phyloP scores from a whole-genome alignment of 2,329 filamentous ascomycete genomes.

The Colletotrichum karsti region DNA sequence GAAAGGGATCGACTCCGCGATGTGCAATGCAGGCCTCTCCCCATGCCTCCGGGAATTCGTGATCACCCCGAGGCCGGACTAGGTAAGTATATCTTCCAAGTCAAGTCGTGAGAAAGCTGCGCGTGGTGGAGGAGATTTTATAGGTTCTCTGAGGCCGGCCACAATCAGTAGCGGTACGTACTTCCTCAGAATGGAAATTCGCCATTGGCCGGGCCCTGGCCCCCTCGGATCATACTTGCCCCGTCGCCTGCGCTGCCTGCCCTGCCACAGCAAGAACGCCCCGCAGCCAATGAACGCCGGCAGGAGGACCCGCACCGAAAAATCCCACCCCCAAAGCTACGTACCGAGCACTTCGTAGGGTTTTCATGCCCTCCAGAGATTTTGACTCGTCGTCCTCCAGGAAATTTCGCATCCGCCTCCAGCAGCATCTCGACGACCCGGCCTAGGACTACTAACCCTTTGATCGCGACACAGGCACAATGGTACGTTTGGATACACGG shows the following conservation, averaged over 20 bases:
- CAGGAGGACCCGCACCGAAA: neutral
- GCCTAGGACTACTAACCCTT: constrained; percentile 38
- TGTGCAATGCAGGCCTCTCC: constrained; percentile 62
- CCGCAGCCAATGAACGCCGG: neutral
- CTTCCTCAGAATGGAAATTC: neutral
- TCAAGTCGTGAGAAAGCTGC: neutral
- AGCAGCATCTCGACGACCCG: constrained; percentile 28
- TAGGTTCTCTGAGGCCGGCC: neutral
- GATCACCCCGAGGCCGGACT: constrained; percentile 52
- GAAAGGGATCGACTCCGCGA: constrained; percentile 33
- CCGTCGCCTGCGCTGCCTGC: constrained; percentile 18
- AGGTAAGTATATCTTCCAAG: constrained; percentile 57
- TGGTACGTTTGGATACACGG: constrained; percentile 48
- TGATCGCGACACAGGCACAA: constrained; percentile 62
- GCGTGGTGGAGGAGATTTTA: neutral
- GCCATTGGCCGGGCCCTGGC: neutral
- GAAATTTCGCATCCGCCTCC: constrained; percentile 32
- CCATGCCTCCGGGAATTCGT: constrained; percentile 50
- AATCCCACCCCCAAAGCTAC: constrained; percentile 10
- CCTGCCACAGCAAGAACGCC: neutral
- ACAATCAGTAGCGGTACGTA: constrained; percentile 5
- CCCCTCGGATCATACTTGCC: constrained; percentile 19
- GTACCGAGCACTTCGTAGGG: constrained; percentile 42
- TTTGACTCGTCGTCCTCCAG: constrained; percentile 44
- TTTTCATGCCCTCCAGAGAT: constrained; percentile 53